These are phyloP conservation scores for Aspergillus sclerotioniger DNA, from an alignment of 495 filamentous ascomycete species.

Conservation along the genomic window DNA sequence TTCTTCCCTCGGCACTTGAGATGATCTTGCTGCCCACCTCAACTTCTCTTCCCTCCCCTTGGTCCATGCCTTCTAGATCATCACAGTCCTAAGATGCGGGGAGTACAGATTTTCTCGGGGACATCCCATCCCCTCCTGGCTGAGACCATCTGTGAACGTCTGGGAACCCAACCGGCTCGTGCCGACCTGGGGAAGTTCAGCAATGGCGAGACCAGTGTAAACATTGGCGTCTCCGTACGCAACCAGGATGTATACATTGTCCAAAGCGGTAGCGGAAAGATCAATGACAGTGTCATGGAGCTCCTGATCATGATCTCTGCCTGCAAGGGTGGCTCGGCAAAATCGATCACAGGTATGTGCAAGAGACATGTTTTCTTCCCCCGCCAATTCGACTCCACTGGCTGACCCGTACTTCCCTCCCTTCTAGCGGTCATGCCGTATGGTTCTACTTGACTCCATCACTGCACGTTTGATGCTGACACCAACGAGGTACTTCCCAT, in stretches of 20 bases:
- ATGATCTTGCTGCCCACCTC: conserved; percentile 15
- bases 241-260: conserved; percentile 99
- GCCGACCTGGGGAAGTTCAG: conserved; percentile 68
- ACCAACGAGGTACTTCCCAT: conserved; percentile 79
- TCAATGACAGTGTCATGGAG: conserved; percentile 99
- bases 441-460: conserved; percentile 38
- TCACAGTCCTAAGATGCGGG: conserved; percentile 50
- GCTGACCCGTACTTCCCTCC: conserved; percentile 21
- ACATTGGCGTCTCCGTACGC: conserved; percentile 87
- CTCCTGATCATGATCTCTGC: conserved; percentile 97
- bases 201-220: conserved; percentile 95
- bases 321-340: conserved; percentile 95
- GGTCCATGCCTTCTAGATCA: conserved; percentile 20
- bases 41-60: conserved; percentile 11
- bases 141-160: conserved; percentile 68
- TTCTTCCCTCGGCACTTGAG: conserved; percentile 19
- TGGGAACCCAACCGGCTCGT: conserved; percentile 64
- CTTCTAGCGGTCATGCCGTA: conserved; percentile 81
- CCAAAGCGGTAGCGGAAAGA: conserved; percentile 92
- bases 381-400: conserved; percentile 8
- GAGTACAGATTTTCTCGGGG: conserved; percentile 69
- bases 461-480: conserved; percentile 44
- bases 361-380: neutral
- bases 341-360: conserved; percentile 88
- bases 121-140: conserved; percentile 67